These are phyloP conservation scores for Ehretia macrophylla DNA, from an alignment of 257 asterid species.

Conservation along the genomic window DNA sequence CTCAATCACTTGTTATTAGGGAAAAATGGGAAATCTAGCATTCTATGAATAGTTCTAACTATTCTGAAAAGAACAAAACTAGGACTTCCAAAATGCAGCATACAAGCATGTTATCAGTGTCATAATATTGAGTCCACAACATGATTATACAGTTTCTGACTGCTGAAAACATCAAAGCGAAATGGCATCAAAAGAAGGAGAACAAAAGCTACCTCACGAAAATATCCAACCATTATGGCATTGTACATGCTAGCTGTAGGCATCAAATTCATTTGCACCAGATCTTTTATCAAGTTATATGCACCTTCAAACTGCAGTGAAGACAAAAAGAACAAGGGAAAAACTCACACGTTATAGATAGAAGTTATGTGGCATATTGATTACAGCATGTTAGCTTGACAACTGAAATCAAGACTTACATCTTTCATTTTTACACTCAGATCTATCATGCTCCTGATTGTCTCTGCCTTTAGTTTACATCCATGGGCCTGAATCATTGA, in stretches of 20 bases:
- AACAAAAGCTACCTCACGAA: slow-evolving; percentile 91
- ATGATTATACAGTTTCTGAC: no score
- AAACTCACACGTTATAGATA: background rate
- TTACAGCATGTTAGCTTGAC: background rate
- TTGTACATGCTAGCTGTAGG: slow-evolving; percentile 72
- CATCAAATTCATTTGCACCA: slow-evolving; percentile 33
- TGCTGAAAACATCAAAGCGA: no score
- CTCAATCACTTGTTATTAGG: background rate
- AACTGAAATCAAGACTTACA: slow-evolving; percentile 36
- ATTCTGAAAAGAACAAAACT: no score
- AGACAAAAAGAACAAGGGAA: slow-evolving; percentile 11
- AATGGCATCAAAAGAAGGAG: no score
- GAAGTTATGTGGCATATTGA: no score
- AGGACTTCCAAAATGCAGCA: background rate
- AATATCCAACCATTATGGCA: slow-evolving; percentile 65
- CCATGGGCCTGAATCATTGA: slow-evolving; percentile 47
- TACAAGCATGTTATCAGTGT: background rate
- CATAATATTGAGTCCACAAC: background rate
- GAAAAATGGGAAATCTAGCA: background rate
- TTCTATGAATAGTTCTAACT: no score
- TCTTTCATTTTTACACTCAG: slow-evolving; percentile 77
- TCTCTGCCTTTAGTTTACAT: slow-evolving; percentile 53
- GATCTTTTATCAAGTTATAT: slow-evolving; percentile 57
- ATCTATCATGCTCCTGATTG: slow-evolving; percentile 64
- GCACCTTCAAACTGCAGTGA: slow-evolving; percentile 84